A percentile compares a stretch with the other conserved stretches of the same genome.
phyloP scores from a whole-genome alignment of 805 yeast species.

The Kluyveromyces lactis region DNA sequence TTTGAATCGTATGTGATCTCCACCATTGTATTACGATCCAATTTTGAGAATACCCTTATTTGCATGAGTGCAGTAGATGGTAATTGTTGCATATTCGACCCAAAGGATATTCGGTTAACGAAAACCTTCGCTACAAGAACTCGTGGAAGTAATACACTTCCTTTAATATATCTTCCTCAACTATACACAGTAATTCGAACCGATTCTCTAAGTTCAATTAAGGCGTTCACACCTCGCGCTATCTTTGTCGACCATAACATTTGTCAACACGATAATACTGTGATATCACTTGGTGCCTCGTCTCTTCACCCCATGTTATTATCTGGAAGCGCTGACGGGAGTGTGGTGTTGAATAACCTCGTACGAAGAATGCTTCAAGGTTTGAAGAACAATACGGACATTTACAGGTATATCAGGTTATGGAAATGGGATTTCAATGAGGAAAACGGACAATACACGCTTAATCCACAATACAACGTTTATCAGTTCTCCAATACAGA shows the following conservation, averaged over 20 bases:
- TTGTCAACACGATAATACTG: slow-evolving; percentile 34
- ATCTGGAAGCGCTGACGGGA: slow-evolving; percentile 45
- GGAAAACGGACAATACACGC: slow-evolving; percentile 32
- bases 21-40: slow-evolving; percentile 29
- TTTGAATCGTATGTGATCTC: slow-evolving; percentile 33
- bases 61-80: slow-evolving; percentile 38
- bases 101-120: slow-evolving; percentile 26
- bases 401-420: slow-evolving; percentile 27
- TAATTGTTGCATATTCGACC: slow-evolving; percentile 29
- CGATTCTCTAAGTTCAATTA: slow-evolving; percentile 35
- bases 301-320: slow-evolving; percentile 39
- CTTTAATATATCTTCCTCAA: slow-evolving; percentile 26
- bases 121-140: slow-evolving; percentile 25
- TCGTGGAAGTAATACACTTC: slow-evolving; percentile 26
- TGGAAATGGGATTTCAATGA: slow-evolving; percentile 36
- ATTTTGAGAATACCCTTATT: slow-evolving; percentile 27
- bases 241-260: slow-evolving; percentile 28
- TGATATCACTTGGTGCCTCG: slow-evolving; percentile 34
- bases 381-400: slow-evolving; percentile 22
- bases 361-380: slow-evolving; percentile 31
- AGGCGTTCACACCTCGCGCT: slow-evolving; percentile 32
- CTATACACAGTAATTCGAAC: slow-evolving; percentile 32
- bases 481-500: slow-evolving; percentile 25
- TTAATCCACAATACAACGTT: slow-evolving; percentile 34
- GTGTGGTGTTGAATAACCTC: slow-evolving; percentile 33